Base-by-base conservation (phyloP, 176 grass and related monocot species). In the Alloteropsis semialata region DNA sequence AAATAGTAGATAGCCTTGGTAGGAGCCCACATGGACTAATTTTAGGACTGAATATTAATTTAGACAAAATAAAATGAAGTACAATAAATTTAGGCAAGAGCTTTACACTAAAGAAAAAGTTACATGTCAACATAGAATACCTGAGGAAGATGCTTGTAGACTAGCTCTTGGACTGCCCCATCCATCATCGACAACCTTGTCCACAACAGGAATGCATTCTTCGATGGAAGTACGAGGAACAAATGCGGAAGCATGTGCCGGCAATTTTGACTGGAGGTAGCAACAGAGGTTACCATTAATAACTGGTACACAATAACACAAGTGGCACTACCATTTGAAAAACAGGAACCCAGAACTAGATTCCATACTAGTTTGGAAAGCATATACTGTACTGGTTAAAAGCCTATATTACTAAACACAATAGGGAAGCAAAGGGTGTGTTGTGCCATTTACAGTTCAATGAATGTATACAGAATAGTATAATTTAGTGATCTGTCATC, bases 141-240 rank as follows among this genome's bases (percentile, higher is more conserved):
- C 90, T 79, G 87, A 80, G n/a, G 74, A 74, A 70, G 77, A 69
- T 28, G 56, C 12, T 65, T 25, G 27, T 57, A 69, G 38, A 91
- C 48, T 84, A 84, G 75, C 80, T 85, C 64, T 74, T 8, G 88
- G 75, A 77, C 73, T 94, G 22, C 80, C 87, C 87, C 92, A 94
- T 83, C 85, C 93, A 38, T 87, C 88, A 89, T 99, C 97, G 34
- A 99, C 82, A 68, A 91, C 91, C 84, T 96, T 99, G 87, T 99
- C 97, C 74, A 99, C 41, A 16, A 99, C 87, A 67, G 91, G 97
- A 59, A 93, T 84, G 72, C 50, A 88, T 82, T 95, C 87, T 82
- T 92, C 89, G 67, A 86, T 82, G 45, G 79, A 66, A 76, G 89
- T 73, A 80, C 42, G 64, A 76, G 70, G 30, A 78, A 24, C 73